Base-by-base conservation (phyloP, 257 asterid genomes). In the Solanum chaucha region DNA sequence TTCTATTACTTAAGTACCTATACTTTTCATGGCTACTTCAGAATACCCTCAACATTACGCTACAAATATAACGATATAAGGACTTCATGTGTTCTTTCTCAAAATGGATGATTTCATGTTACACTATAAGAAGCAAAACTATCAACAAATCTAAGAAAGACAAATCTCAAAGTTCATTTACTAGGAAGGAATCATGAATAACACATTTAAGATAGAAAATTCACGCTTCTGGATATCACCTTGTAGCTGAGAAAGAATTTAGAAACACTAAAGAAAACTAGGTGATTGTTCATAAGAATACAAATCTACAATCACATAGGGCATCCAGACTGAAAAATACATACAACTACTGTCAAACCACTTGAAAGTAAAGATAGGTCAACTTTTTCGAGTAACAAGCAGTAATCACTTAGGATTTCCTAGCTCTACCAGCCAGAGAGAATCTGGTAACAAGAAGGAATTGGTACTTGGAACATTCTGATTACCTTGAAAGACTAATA, bases 401-500 rank as follows among this genome's bases (percentile, higher is more conserved):
- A 34, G 86, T 83, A 36, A 61, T 59, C 51, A 59, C 51, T 59
- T 36, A 12, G 12, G 46, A 35, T 83, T 55, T 83, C 46, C 24
- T 40, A 51, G 32, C 10, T 59, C 74, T 83, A 83, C 74, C 74
- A 83, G 51, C 73, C 51, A 83, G 51, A 65, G 26, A 83, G 59
- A 40, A 75, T 75, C 59, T 75, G n/a, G 59, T n/a, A 13, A 38
- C 51, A 30, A 59, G 46, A 28, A 28, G 75, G 86, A 83, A 35
- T 83, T 59, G 75, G 58, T 12, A 59, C 83, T n/a, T 13, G 83
- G 35, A 75, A n/a, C 0, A 20, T 59, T 58, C 35, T 32, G 86
- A 83, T 65, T 87, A 90, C 88, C 73, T 86, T 88, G 83, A 84
- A 81, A 26, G 71, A 87, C 12, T 30, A 61, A 51, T n/a, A n/a